A percentile compares a stretch with the other conserved stretches of the same genome.
Evolutionary conservation across 2,329 filamentous ascomycete species (phyloP).

Genomic region (Pezicula rhizophila): DNA sequence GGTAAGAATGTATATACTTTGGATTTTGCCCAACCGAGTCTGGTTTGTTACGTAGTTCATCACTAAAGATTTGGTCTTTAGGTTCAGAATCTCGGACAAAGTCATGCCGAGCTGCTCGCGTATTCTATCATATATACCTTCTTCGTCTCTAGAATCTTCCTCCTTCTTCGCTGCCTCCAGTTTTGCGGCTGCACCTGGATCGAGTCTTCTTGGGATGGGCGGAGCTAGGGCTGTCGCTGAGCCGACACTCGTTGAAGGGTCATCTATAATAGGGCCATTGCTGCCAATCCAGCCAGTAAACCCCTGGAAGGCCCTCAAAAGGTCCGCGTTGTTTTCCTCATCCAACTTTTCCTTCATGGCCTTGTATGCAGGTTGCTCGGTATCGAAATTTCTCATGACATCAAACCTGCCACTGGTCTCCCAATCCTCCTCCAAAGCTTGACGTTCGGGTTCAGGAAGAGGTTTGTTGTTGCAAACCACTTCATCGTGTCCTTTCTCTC

Average conservation of each 20-base stretch:
- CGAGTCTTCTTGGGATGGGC: slow-evolving; percentile 13
- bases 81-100: slow-evolving; percentile 42
- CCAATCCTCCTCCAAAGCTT: background rate
- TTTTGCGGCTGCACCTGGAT: slow-evolving; percentile 8
- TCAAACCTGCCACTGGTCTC: background rate
- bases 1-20: slow-evolving; percentile 66
- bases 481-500: background rate
- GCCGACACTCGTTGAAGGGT: background rate
- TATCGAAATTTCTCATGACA: background rate
- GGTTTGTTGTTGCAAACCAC: background rate
- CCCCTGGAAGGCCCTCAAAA: background rate
- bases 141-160: slow-evolving; percentile 25
- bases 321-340: background rate
- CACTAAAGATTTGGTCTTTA: slow-evolving; percentile 70
- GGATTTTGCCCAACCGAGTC: slow-evolving; percentile 92
- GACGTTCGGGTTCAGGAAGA: background rate
- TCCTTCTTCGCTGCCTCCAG: slow-evolving; percentile 10
- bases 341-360: background rate
- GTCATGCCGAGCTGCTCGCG: slow-evolving; percentile 48
- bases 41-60: slow-evolving; percentile 76
- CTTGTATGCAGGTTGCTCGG: background rate
- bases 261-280: background rate
- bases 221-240: slow-evolving; percentile 13
- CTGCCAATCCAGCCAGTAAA: slow-evolving; percentile 1
- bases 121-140: slow-evolving; percentile 25